A percentile compares a stretch with the other conserved stretches of the same genome.
These are phyloP conservation scores for Tilletia walkeri DNA, from an alignment of 1,284 basidiomycete species.

Conservation along the genomic window DNA sequence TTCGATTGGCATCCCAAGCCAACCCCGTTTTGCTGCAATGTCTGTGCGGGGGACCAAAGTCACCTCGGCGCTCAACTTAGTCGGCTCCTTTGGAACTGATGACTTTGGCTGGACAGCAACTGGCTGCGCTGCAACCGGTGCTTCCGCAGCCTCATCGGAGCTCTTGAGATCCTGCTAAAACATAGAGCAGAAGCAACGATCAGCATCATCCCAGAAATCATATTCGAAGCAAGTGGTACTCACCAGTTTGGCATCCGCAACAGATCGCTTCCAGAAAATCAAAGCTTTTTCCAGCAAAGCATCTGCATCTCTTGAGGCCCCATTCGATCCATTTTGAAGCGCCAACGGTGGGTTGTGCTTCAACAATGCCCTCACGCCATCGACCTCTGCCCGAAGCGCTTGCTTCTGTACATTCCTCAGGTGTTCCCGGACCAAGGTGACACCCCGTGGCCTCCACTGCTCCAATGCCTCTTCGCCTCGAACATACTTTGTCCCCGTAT, in stretches of 20 bases:
- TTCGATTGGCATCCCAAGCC: conserved; percentile 74
- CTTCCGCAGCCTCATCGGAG: conserved; percentile 74
- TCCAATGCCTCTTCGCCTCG: conserved; percentile 78
- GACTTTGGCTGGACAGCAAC: neutral
- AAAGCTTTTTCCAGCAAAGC: conserved; percentile 28
- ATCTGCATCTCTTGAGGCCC: conserved; percentile 17
- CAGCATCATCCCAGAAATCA: neutral
- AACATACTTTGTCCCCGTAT: conserved; percentile 90
- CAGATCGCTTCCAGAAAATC: conserved; percentile 34
- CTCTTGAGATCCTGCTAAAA: conserved; percentile 67
- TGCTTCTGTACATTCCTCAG: neutral
- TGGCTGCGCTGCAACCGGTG: neutral
- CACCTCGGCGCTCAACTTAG: conserved; percentile 41
- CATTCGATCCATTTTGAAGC: conserved; percentile 39
- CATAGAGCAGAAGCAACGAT: conserved; percentile 52
- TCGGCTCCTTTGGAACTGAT: conserved; percentile 10
- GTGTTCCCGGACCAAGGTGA: conserved; percentile 83
- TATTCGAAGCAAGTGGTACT: neutral
- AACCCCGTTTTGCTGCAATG: conserved; percentile 77
- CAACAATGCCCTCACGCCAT: conserved; percentile 77
- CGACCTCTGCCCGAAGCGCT: conserved; percentile 77
- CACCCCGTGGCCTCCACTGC: conserved; percentile 79
- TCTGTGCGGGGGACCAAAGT: conserved; percentile 62
- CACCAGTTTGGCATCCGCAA: conserved; percentile 27
- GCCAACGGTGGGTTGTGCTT: conserved; percentile 26